Evolutionary conservation across 2,329 filamentous ascomycete genomes (phyloP), one percentile per base, ranked within the genome.

Genomic region (Cadophora sp.): DNA sequence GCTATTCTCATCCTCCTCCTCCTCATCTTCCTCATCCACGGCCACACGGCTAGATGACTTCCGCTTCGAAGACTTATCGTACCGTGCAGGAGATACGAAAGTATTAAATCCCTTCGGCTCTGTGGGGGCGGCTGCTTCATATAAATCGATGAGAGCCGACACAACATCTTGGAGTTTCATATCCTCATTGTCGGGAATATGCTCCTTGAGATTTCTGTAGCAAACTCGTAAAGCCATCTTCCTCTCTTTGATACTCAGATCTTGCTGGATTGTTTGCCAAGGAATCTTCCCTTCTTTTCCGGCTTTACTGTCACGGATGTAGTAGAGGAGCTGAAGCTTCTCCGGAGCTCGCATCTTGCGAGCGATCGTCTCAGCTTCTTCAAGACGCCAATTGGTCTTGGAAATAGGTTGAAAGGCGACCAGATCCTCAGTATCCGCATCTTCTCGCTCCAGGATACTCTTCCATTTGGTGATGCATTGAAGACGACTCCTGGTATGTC

Each of bases 381-480:
- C 80, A 16, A 81, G 75, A 24, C 78, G 78, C 78, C 82, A 85
- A 78, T 68, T 77, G 59, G 65, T 78, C 66, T 71, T 70, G 51
- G 75, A 76, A 45, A 78, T 75, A n/a, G 61, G 68, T 48, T 18
- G 62, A 58, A 43, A 64, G 24, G 66, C 60, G 30, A 65, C 66
- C 39, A 48, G 53, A 47, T 72, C 71, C 20, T 73, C 64, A 13
- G 56, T 68, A 24, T 72, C 70, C 59, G 68, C 58, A 67, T 85
- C 64, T 11, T 63, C 60, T 50, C 66, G 36, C 24, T 67, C 55
- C 39, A 58, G 43, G n/a, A 66, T 43, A 18, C 5, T 33, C 33
- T 85, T 86, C 88, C 89, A 93, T 75, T 94, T 93, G 30, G 83
- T 82, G 30, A 84, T 82, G 74, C 90, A 93, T 75, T 92, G 90